phyloP scores from a whole-genome alignment of 108 stramenopile species.

The Pseudonitzschia pungens region DNA sequence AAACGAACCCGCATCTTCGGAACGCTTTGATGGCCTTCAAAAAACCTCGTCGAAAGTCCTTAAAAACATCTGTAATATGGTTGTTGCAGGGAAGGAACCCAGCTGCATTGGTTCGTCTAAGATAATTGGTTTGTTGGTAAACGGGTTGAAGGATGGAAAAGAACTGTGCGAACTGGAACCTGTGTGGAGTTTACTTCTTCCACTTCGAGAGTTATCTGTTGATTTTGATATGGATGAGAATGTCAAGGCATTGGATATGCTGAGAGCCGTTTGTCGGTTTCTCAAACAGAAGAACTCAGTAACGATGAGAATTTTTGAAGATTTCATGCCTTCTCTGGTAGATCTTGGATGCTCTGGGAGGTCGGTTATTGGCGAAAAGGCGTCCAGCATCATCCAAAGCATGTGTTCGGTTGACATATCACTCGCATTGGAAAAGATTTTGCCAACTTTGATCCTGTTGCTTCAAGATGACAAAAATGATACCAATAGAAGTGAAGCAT shows the following conservation, averaged over 20 bases:
- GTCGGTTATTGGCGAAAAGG: neutral
- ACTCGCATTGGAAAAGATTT: conserved; percentile 11
- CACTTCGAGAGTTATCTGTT: neutral
- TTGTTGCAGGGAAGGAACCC: conserved; percentile 15
- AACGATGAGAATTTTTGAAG: conserved; percentile 7
- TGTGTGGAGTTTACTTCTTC: conserved; percentile 20
- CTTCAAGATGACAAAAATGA: conserved; percentile 19
- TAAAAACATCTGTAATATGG: conserved; percentile 34
- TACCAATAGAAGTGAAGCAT: conserved; percentile 15
- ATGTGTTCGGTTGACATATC: conserved; percentile 19
- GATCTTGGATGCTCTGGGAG: conserved; percentile 1
- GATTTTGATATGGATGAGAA: neutral
- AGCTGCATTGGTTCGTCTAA: conserved; percentile 5
- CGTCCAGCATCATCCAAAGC: conserved; percentile 10
- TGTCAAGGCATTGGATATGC: neutral
- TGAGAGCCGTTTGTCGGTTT: conserved; percentile 20
- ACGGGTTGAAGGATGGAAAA: neutral
- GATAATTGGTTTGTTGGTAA: conserved; percentile 14
- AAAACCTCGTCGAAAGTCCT: conserved; percentile 55
- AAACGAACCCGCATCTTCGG: conserved; percentile 10
- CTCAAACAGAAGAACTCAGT: neutral
- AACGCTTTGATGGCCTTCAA: conserved; percentile 28
- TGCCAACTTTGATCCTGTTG: conserved; percentile 16
- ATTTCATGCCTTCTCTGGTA: conserved; percentile 12
- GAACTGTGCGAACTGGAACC: conserved; percentile 8